Percentiles rank a stretch among this genome's conserved stretches.
phyloP scores from a whole-genome alignment of 1,284 basidiomycete genomes.

The Pseudozyma thailandica region DNA sequence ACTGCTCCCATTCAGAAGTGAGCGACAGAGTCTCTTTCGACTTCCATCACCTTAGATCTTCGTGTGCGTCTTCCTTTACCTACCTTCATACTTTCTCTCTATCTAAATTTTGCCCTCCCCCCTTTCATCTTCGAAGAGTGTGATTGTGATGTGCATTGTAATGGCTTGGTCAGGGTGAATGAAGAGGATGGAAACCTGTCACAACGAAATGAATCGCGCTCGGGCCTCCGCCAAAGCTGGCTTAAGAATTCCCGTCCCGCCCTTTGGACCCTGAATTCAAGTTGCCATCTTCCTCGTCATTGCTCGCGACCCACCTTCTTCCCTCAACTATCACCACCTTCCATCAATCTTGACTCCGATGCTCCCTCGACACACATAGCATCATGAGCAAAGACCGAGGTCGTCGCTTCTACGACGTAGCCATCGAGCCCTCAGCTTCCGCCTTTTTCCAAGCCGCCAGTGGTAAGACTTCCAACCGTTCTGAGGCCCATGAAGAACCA shows the following conservation, averaged over 20 bases:
- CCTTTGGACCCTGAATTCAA: conserved; percentile 24
- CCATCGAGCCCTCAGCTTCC: conserved; percentile 24
- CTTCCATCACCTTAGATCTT: not conserved
- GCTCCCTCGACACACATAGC: not conserved
- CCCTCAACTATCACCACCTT: not conserved
- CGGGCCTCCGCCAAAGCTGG: not conserved
- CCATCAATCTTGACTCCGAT: not conserved
- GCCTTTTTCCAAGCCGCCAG: conserved; percentile 6
- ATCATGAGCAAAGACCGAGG: conserved; percentile 15
- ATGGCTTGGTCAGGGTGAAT: not conserved
- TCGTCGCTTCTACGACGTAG: conserved; percentile 22
- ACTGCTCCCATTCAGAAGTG: not conserved
- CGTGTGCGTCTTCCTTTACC: not conserved
- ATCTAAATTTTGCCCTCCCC: not conserved
- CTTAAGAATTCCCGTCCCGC: not conserved
- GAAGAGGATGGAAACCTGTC: not conserved
- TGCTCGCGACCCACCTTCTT: not conserved
- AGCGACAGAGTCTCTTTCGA: not conserved
- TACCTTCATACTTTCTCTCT: not conserved
- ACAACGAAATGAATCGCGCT: not conserved
- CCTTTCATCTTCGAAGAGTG: not conserved
- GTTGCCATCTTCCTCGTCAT: not conserved
- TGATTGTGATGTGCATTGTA: not conserved
- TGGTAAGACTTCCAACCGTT: not conserved
- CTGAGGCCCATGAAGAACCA: not conserved